phyloP scores from a whole-genome alignment of 805 yeast genomes.

The Lipomyces japonicus region DNA sequence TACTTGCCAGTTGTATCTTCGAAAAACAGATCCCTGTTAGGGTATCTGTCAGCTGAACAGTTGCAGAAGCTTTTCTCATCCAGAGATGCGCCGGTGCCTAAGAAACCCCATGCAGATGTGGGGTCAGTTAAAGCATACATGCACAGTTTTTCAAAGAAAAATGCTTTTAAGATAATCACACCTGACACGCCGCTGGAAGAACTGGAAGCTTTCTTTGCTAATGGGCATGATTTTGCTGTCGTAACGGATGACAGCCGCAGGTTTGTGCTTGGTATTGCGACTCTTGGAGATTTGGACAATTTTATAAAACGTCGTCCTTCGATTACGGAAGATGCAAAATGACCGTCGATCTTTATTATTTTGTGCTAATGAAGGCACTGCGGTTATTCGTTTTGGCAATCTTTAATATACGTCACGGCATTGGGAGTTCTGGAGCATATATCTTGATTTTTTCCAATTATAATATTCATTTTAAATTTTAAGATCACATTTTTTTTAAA shows the following conservation, averaged over 20 bases:
- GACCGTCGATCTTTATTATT: too few relatives aligned
- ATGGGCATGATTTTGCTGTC: constrained; percentile 54
- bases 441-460: too few relatives aligned
- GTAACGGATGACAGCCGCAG: constrained; percentile 50
- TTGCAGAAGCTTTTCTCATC: constrained; percentile 35
- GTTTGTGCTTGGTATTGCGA: constrained; percentile 58
- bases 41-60: constrained; percentile 47
- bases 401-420: too few relatives aligned
- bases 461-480: too few relatives aligned
- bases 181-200: constrained; percentile 55
- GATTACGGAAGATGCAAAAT: too few relatives aligned
- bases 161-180: constrained; percentile 45
- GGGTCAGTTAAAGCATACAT: constrained; percentile 17
- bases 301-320: constrained; percentile 46
- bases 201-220: constrained; percentile 47
- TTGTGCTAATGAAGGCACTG: too few relatives aligned
- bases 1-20: constrained; percentile 52
- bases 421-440: too few relatives aligned
- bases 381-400: too few relatives aligned
- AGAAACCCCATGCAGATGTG: constrained; percentile 11
- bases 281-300: constrained; percentile 46
- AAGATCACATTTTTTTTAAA: too few relatives aligned
- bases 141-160: constrained; percentile 33
- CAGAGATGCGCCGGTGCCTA: constrained; percentile 32
- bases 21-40: constrained; percentile 47